phyloP scores from a whole-genome alignment of 2,329 filamentous ascomycete species.

The Ophiocordyceps sinensis region DNA sequence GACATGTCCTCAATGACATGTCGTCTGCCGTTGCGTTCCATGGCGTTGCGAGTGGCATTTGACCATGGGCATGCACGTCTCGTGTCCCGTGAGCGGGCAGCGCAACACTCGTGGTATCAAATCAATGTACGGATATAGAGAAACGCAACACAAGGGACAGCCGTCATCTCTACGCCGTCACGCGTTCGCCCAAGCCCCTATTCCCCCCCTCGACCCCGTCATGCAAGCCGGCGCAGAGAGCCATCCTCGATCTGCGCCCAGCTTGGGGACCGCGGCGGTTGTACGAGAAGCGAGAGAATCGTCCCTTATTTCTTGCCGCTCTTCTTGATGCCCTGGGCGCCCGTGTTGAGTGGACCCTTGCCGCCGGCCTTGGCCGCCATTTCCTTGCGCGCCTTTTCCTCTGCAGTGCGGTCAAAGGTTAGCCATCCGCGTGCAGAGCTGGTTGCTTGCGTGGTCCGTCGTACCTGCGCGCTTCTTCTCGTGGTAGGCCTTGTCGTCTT shows the following conservation, averaged over 20 bases:
- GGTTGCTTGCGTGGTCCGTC: conserved; percentile 15
- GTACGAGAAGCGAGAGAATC: too few species aligned
- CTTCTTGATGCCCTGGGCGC: conserved; percentile 89
- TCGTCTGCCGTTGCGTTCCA: too few species aligned
- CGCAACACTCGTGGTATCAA: too few species aligned
- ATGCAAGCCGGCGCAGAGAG: neutral
- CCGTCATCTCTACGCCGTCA: neutral
- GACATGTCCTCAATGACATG: too few species aligned
- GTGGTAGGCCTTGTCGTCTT: conserved; percentile 71
- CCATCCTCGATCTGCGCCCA: neutral
- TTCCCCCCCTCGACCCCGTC: neutral
- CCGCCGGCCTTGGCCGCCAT: conserved; percentile 68
- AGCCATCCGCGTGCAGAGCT: neutral
- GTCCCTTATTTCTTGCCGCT: conserved; percentile 80
- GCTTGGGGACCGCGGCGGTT: neutral
- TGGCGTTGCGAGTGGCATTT: too few species aligned
- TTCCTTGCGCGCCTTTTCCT: conserved; percentile 76
- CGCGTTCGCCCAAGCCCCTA: neutral
- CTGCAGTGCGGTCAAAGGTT: conserved; percentile 22
- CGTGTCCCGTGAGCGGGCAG: too few species aligned
- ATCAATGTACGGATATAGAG: neutral
- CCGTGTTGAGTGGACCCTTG: conserved; percentile 79
- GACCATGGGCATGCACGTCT: too few species aligned
- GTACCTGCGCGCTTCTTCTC: conserved; percentile 75
- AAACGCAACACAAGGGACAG: neutral